Evolutionary conservation across 768 basidiomycete genomes (phyloP).

Genomic region (Termitomyces sp.): DNA sequence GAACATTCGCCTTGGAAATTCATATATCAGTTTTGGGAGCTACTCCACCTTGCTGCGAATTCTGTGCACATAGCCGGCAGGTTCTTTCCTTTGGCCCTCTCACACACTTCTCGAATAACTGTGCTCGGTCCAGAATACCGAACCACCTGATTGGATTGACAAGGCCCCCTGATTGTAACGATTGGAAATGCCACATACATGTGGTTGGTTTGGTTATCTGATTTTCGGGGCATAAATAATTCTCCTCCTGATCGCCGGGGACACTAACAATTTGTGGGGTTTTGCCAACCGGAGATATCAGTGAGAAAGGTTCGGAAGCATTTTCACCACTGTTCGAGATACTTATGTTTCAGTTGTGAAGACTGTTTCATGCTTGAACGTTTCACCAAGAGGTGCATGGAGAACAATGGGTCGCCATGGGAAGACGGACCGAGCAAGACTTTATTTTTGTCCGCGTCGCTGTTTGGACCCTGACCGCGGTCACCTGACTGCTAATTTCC

Average conservation of each 20-base stretch:
- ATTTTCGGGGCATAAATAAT: neutral
- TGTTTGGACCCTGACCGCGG: constrained; percentile 9
- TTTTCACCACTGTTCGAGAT: neutral
- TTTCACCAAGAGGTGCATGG: neutral
- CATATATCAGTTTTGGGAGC: neutral
- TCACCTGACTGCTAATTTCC: constrained; percentile 11
- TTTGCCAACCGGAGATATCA: neutral
- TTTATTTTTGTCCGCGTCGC: neutral
- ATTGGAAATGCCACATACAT: neutral
- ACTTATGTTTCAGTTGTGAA: neutral
- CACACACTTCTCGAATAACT: neutral
- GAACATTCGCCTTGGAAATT: neutral
- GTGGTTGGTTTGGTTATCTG: neutral
- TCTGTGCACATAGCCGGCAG: neutral
- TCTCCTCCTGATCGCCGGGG: neutral
- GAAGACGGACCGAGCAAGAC: neutral
- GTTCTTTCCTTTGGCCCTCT: neutral
- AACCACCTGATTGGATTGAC: neutral
- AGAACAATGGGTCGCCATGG: neutral
- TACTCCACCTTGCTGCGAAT: neutral
- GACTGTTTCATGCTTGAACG: neutral
- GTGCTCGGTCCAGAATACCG: neutral
- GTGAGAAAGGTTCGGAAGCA: neutral
- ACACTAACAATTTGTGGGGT: neutral
- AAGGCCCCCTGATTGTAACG: neutral